Conservation (phyloP, 139 green algal genomes). For the Coelastrella sp. region DNA sequence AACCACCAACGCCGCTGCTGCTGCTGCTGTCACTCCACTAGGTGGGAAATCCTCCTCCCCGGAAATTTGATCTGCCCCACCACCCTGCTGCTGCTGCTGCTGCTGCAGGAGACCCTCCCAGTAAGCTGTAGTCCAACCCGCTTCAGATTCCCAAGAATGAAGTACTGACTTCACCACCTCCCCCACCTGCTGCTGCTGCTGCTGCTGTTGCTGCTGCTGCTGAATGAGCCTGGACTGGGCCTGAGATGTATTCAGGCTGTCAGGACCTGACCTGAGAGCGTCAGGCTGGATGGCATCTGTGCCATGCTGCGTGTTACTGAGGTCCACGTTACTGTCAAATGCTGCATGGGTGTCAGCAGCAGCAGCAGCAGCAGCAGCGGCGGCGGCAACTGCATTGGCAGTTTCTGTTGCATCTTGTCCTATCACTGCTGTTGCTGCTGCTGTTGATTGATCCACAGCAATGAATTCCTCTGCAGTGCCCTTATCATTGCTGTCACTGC, state of each 20-base stretch:
- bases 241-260: background rate
- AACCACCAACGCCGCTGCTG: background rate
- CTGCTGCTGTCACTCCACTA: background rate
- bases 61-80: background rate
- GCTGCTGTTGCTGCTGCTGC: conserved; percentile 14
- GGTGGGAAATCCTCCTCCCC: background rate
- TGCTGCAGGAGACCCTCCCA: background rate
- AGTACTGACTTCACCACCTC: background rate
- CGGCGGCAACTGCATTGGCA: background rate
- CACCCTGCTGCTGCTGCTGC: background rate
- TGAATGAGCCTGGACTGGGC: background rate
- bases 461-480: background rate
- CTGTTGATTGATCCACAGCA: background rate
- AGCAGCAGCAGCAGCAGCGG: background rate
- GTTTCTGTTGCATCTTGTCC: background rate
- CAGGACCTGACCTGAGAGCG: background rate
- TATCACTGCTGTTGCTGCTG: background rate
- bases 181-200: conserved; percentile 1
- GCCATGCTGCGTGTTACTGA: background rate
- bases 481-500: background rate
- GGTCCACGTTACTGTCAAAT: background rate
- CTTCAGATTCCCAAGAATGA: background rate
- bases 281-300: background rate
- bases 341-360: too few relatives aligned
- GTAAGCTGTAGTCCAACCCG: background rate